Evolutionary conservation across 2,329 filamentous ascomycete genomes (phyloP), one percentile per base, ranked within the genome.

Genomic region (Aureobasidium sp.): DNA sequence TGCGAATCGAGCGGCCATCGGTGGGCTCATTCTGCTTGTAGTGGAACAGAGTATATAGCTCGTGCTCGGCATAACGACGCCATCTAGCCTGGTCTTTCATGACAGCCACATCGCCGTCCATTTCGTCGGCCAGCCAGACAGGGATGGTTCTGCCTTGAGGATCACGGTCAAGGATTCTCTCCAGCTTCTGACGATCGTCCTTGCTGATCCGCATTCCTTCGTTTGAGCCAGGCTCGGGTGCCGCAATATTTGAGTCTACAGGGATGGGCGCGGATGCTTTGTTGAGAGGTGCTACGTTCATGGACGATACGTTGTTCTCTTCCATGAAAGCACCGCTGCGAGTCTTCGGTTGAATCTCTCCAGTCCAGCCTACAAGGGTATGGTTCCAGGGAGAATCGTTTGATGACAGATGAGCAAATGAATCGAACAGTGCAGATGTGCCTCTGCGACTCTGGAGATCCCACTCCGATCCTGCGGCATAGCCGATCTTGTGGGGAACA

Each of bases 21-120:
- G 87, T 90, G 1, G 93, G 91, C 73, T 92, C 90, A 71, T 96
- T 90, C 71, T 94, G 90, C 77, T 96, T 96, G 81, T 97, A 97
- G 76, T 97, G 93, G 73, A 97, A 91, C 11, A 97, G 82, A 1
- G 90, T 91, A 77, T 96, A 97, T 31, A 97, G 81, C 69, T 96
- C 90, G 71, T 92, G 87, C 77, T 97, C 91, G 17, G 92, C 91
- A 74, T 94, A 97, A 44, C 89, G 84, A 66, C 91, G 84, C 93
- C 94, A 97, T 66, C 91, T 82, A 36, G 82, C 81, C 77, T 97
- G 92, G 68, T 96, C 89, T 68, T 87, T 89, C 66, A 97, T 79
- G 41, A 84, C 79, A 57, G 92, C 84, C 42, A 79, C 78, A 39
- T 90, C 89, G 0, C 84, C 81, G 66, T 93, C 88, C 22, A 82